A percentile compares a stretch with the other conserved stretches of the same genome.
Conservation (phyloP, 345 rosid species). For the Brassica rapa region DNA sequence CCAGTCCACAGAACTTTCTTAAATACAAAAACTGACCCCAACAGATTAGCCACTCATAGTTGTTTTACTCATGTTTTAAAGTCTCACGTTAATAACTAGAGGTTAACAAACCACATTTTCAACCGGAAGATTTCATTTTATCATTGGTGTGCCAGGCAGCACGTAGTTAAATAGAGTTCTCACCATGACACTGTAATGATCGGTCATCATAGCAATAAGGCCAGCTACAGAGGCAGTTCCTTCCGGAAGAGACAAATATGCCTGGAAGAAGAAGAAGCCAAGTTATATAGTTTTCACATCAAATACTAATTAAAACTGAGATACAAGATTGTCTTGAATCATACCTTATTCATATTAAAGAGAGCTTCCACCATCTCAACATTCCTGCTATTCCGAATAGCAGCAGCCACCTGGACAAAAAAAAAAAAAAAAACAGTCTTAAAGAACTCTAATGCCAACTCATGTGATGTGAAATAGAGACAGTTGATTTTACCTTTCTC, state of each 20-base stretch:
- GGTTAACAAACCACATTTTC: neutral
- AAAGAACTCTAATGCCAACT: neutral
- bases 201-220: constrained; percentile 97
- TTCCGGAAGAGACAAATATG: constrained; percentile 91
- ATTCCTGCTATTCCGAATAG: constrained; percentile 61
- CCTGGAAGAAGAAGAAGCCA: constrained; percentile 51
- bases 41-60: constrained; percentile 11
- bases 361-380: constrained; percentile 92
- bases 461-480: neutral
- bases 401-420: constrained; percentile 64
- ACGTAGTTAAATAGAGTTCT: constrained; percentile 26
- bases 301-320: neutral
- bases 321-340: neutral
- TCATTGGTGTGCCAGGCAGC: neutral
- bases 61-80: too few relatives aligned
- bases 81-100: neutral
- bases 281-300: neutral
- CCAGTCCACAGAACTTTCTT: constrained; percentile 14
- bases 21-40: constrained; percentile 24
- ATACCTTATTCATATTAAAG: constrained; percentile 80
- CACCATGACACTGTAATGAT: constrained; percentile 90
- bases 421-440: neutral
- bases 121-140: constrained; percentile 8
- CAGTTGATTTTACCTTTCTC: constrained; percentile 60
- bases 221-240: constrained; percentile 95